These are phyloP conservation scores for Physcomitrellopsis africana DNA, from an alignment of 225 moss, liverwort and hornwort species.

Conservation along the genomic window DNA sequence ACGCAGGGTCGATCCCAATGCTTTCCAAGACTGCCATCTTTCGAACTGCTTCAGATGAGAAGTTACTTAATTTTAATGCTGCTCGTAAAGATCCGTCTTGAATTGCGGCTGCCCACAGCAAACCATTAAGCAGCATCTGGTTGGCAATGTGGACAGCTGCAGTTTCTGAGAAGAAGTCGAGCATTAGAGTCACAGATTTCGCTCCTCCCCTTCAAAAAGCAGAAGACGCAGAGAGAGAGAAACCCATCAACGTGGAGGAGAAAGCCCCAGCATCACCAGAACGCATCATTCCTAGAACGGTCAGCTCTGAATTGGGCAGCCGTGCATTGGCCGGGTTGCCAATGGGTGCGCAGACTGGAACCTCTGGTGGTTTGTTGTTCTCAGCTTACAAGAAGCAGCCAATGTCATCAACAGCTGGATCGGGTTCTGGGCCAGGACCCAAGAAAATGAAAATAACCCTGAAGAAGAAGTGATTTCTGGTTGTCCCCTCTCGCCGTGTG, in stretches of 20 bases:
- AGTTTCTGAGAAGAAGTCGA: slow-evolving; percentile 11
- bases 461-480: slow-evolving; percentile 37
- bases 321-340: slow-evolving; percentile 33
- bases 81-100: neutral
- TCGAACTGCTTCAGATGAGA: neutral
- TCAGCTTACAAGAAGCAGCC: slow-evolving; percentile 45
- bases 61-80: neutral
- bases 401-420: slow-evolving; percentile 28
- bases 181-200: neutral
- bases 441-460: slow-evolving; percentile 50
- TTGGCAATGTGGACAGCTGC: slow-evolving; percentile 26
- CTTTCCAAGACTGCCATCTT: neutral
- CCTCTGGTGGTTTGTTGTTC: slow-evolving; percentile 32
- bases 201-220: slow-evolving; percentile 2
- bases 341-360: slow-evolving; percentile 20
- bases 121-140: neutral
- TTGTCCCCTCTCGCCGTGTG: neutral
- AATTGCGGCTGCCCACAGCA: neutral
- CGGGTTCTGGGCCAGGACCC: slow-evolving; percentile 35
- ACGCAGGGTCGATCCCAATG: no score
- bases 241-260: slow-evolving; percentile 27
- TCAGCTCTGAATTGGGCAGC: slow-evolving; percentile 12
- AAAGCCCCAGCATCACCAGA: slow-evolving; percentile 8
- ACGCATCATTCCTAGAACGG: slow-evolving; percentile 1
- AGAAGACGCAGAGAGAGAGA: slow-evolving; percentile 14